A percentile compares a stretch with the other conserved stretches of the same genome.
Conservation (phyloP, 2,329 filamentous ascomycete genomes). For the Leptographium wingfieldii region DNA sequence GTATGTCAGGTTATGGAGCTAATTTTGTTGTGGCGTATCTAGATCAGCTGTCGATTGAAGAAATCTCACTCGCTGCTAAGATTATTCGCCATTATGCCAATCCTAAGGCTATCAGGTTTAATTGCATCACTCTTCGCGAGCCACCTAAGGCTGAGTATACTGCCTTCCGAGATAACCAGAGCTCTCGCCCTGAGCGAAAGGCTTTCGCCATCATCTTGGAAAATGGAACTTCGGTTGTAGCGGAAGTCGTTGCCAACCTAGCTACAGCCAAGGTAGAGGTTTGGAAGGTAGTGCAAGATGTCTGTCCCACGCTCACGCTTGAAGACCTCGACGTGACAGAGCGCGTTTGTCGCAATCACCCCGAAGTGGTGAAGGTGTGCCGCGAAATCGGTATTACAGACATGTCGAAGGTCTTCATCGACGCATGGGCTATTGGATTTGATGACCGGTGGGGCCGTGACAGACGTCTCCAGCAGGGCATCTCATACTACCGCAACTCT, state of each 20-base stretch:
- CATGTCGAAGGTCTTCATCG: slow-evolving; percentile 93
- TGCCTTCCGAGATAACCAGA: slow-evolving; percentile 59
- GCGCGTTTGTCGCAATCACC: slow-evolving; percentile 59
- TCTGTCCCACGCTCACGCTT: slow-evolving; percentile 87
- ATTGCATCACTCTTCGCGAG: slow-evolving; percentile 75
- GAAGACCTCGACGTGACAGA: slow-evolving; percentile 80
- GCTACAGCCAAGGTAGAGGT: slow-evolving; percentile 50
- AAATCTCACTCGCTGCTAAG: slow-evolving; percentile 47
- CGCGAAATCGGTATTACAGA: slow-evolving; percentile 68
- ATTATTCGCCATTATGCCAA: slow-evolving; percentile 56
- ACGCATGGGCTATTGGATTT: slow-evolving; percentile 92
- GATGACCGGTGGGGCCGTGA: slow-evolving; percentile 77
- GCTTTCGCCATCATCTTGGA: slow-evolving; percentile 73
- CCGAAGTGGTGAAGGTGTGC: slow-evolving; percentile 84
- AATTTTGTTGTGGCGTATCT: slow-evolving; percentile 6
- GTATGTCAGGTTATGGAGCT: neutral
- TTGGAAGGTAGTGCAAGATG: slow-evolving; percentile 64
- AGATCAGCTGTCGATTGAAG: slow-evolving; percentile 41
- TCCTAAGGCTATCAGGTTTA: slow-evolving; percentile 63
- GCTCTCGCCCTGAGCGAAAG: slow-evolving; percentile 46
- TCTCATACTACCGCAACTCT: slow-evolving; percentile 89
- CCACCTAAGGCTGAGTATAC: slow-evolving; percentile 77
- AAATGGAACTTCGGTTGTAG: slow-evolving; percentile 65
- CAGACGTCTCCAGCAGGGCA: slow-evolving; percentile 73
- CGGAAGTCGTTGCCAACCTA: slow-evolving; percentile 70